Evolutionary conservation across 2,329 filamentous ascomycete genomes (phyloP).

Genomic region (Pyrenochaeta sp.): DNA sequence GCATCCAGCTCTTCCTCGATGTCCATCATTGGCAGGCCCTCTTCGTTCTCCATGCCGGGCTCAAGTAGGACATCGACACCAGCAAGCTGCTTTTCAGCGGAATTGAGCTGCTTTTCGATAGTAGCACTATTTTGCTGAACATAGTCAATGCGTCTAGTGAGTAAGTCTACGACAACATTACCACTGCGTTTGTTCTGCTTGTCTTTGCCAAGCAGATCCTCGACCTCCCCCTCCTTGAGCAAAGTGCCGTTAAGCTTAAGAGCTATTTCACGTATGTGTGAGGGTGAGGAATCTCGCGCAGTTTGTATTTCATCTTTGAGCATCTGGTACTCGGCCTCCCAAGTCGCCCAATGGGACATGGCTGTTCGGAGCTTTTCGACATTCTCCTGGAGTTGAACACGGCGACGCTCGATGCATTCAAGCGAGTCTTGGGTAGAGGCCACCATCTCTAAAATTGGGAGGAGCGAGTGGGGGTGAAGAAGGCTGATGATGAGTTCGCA

Average conservation of each 20-base stretch:
- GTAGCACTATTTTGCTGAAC: conserved; percentile 81
- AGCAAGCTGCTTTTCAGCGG: conserved; percentile 74
- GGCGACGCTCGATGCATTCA: conserved; percentile 76
- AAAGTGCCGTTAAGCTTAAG: conserved; percentile 70
- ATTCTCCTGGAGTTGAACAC: conserved; percentile 77
- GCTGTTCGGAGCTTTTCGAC: conserved; percentile 77
- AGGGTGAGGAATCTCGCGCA: conserved; percentile 32
- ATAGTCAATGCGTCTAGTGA: conserved; percentile 85
- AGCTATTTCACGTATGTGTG: conserved; percentile 57
- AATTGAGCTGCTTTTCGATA: conserved; percentile 75
- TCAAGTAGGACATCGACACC: conserved; percentile 64
- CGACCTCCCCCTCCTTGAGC: conserved; percentile 68
- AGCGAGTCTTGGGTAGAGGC: conserved; percentile 59
- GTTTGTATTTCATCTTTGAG: conserved; percentile 81
- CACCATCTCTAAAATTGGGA: conserved; percentile 27
- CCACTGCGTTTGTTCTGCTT: conserved; percentile 59
- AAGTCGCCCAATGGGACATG: conserved; percentile 86
- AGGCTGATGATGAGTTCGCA: conserved; percentile 14
- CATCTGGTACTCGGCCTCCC: conserved; percentile 90
- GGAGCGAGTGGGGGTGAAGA: not conserved
- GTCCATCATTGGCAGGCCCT: conserved; percentile 81
- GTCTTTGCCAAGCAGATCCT: conserved; percentile 61
- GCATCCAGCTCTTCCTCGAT: conserved; percentile 94
- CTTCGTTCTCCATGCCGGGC: conserved; percentile 70
- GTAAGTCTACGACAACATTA: conserved; percentile 71